Conservation (phyloP, 768 basidiomycete species). For the Coprinopsis cinerea region DNA sequence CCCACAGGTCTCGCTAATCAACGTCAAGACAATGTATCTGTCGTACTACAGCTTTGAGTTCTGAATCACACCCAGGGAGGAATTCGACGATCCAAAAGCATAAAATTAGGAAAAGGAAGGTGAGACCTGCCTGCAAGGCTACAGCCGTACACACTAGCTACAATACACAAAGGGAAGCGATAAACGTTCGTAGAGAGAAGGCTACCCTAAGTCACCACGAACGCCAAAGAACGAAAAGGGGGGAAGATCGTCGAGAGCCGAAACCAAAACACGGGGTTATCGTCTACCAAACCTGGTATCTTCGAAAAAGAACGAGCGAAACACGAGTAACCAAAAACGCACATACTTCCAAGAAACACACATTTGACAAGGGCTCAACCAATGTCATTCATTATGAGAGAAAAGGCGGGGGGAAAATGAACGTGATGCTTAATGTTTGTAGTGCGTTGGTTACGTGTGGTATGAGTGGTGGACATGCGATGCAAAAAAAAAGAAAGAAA, state of each 20-base stretch:
- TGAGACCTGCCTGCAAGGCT: background rate
- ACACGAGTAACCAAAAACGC: background rate
- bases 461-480: no score
- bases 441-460: no score
- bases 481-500: no score
- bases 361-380: background rate
- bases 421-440: no score
- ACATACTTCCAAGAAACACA: background rate
- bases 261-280: background rate
- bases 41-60: no score
- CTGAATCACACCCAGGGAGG: no score
- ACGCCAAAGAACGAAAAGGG: background rate
- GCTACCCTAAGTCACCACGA: no score
- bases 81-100: conserved; percentile 2
- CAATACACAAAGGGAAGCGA: background rate
- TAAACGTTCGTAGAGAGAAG: background rate
- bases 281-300: background rate
- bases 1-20: no score
- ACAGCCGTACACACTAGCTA: background rate
- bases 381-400: background rate
- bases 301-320: background rate
- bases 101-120: no score
- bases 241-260: background rate
- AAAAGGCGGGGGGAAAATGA: no score
- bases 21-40: no score